Base-by-base conservation (phyloP, 768 basidiomycete species). In the Terana coerulea region DNA sequence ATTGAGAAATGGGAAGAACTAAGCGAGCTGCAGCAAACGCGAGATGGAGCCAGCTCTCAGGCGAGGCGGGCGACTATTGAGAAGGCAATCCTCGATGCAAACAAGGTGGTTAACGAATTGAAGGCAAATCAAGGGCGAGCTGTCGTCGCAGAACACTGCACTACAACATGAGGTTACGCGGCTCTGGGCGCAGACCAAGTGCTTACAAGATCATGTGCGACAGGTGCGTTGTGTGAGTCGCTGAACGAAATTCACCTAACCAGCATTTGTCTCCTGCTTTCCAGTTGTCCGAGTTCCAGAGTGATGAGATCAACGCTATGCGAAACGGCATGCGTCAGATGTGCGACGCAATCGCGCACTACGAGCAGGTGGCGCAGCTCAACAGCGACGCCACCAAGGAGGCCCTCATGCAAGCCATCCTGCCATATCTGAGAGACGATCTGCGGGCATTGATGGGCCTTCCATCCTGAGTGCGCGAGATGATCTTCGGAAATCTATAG, bases 1-100 rank as follows among this genome's bases (percentile, higher is more conserved):
- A 45, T 53, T n/a, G 54, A 56, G 19, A 56, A 52, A 30, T 40
- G 47, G 3, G 44, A 58, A 35, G 46, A 53, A 10, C 36, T 58
- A 37, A 41, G 15, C 36, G 55, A 15, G 49, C 47, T 12, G 26
- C 56, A 14, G 51, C 51, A 21, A 19, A 39, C 24, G 55, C 49
- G 21, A 12, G 4, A 47, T 53, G 31, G 49, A 49, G 29, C 36
- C 19, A n/a, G 48, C 52, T 25, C 52, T 49, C 1, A 25, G 26
- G 49, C 22, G 41, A 55, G 22, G 26, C 47, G n/a, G 34, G 42
- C 49, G 24, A 46, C 45, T 48, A 53, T 52, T 30, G 49, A 47
- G 24, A 31, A 51, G 31, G 17, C 17, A 26, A 6, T 40, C 3
- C 9, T 19, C 2, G 28, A 9, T 28, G 19, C 45, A 4, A 31